Evolutionary conservation across 768 basidiomycete genomes (phyloP), one percentile per base, ranked within the genome.

Genomic region (Naematelia encephala): DNA sequence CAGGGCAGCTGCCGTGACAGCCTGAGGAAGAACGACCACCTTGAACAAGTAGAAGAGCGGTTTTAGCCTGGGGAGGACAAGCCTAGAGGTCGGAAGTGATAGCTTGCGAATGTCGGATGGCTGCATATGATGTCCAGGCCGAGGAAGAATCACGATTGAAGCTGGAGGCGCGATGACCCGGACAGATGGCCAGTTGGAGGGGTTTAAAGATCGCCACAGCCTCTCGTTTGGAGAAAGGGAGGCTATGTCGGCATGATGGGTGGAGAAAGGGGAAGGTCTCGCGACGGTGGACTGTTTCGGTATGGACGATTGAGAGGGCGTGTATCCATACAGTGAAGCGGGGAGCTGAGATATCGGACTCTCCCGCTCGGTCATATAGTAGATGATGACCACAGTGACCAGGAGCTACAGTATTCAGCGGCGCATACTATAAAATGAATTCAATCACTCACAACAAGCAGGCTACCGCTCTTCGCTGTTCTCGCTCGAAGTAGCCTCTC

Each of bases 11-110:
- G 87, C 89, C 0, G 93, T 94, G 4, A 81, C 81, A 5, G 84
- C 83, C 71, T 96, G 93, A 0, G 94, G 94, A 0, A 92, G 76
- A 1, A 90, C 79, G 75, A 97, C 84, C 61, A 93, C 87, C 77
- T 89, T 89, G 67, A 87, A 64, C 23, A 90, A 75, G 86, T 90
- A 90, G n/a, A 85, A 74, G 5, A 88, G 64, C 12, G 85, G 81
- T 54, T 83, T 83, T 47, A 72, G 62, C n/a, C 72, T 70, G 5
- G 72, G 76, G 5, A 72, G 56, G 5, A 69, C 52, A 5, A 65
- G 62, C 39, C 73, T 60, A 21, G 62, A 61, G 22, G 63, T 51
- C 16, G 68, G 63, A 11, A 68, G 44, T 4, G 63, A 52, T 14
- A 76, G 58, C 27, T 63, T 61, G n/a, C 71, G 67, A 4, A 77